A percentile compares a stretch with the other conserved stretches of the same genome.
phyloP scores from a whole-genome alignment of 2,329 filamentous ascomycete species.

The Botrytis fabae region DNA sequence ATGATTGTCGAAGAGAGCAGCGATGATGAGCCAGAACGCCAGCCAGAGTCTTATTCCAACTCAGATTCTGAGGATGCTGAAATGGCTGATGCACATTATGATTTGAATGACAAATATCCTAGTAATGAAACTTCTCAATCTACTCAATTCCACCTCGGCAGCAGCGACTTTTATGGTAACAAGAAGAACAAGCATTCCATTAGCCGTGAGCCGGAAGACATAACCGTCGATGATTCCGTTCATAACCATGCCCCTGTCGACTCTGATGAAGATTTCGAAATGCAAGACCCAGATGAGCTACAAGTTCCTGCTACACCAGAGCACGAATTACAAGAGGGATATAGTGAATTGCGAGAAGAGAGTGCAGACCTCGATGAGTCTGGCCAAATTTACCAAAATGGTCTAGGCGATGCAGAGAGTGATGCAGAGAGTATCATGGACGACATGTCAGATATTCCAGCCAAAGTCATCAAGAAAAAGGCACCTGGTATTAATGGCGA shows the following conservation, averaged over 20 bases:
- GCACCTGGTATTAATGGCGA: neutral
- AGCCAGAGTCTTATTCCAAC: neutral
- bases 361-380: slow-evolving; percentile 4
- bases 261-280: slow-evolving; percentile 1
- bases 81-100: slow-evolving; percentile 2
- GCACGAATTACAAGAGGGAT: slow-evolving; percentile 2
- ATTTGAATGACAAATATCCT: neutral
- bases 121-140: slow-evolving; percentile 8
- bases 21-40: neutral
- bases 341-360: neutral
- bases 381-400: neutral
- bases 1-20: neutral
- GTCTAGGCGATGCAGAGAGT: neutral
- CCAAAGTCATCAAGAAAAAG: slow-evolving; percentile 4
- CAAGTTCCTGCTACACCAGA: slow-evolving; percentile 15
- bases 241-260: slow-evolving; percentile 1
- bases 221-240: no score
- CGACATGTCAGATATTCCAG: slow-evolving; percentile 16
- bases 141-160: neutral
- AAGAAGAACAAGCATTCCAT: neutral
- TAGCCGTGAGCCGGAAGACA: neutral
- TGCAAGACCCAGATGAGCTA: slow-evolving; percentile 10
- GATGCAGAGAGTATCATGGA: slow-evolving; percentile 16
- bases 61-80: slow-evolving; percentile 10
- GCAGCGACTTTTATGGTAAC: neutral